Evolutionary conservation across 768 basidiomycete genomes (phyloP).

Genomic region (Tylopilus vinaceipallidus): DNA sequence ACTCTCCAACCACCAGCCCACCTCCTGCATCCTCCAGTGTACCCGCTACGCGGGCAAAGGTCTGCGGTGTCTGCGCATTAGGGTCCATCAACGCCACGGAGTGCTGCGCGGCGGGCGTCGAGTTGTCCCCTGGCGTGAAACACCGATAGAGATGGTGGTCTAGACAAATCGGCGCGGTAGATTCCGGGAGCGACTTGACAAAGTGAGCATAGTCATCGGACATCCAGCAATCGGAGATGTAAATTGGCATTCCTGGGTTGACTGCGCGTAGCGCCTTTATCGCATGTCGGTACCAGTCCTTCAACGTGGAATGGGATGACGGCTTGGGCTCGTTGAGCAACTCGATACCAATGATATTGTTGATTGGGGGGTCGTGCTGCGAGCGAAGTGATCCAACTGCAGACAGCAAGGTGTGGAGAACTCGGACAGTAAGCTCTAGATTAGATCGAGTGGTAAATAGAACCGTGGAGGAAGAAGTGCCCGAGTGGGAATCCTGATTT

Average conservation of each 20-base stretch:
- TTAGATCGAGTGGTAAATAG: slow-evolving; percentile 49
- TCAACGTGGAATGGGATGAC: slow-evolving; percentile 46
- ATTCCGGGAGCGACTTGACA: slow-evolving; percentile 35
- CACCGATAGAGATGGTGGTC: slow-evolving; percentile 87
- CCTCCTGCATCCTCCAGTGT: slow-evolving; percentile 42
- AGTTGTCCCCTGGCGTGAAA: slow-evolving; percentile 60
- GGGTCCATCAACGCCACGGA: slow-evolving; percentile 44
- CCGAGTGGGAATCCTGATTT: slow-evolving; percentile 65
- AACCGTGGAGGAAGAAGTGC: slow-evolving; percentile 48
- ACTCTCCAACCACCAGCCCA: slow-evolving; percentile 70
- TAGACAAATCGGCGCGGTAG: slow-evolving; percentile 49
- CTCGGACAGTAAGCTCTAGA: slow-evolving; percentile 45
- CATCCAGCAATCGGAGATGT: slow-evolving; percentile 77
- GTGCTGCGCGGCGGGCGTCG: slow-evolving; percentile 54
- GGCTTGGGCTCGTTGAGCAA: slow-evolving; percentile 62
- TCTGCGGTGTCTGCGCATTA: slow-evolving; percentile 38
- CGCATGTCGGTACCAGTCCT: slow-evolving; percentile 61
- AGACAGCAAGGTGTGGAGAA: slow-evolving; percentile 45
- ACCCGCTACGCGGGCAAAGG: slow-evolving; percentile 38
- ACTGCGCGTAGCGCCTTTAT: slow-evolving; percentile 51
- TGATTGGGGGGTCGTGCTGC: slow-evolving; percentile 36
- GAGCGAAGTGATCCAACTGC: slow-evolving; percentile 47
- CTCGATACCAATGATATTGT: slow-evolving; percentile 54
- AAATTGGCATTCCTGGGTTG: slow-evolving; percentile 60
- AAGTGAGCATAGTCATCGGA: slow-evolving; percentile 61